Conservation (phyloP, 2,329 filamentous ascomycete species). For the Pezicula carpinea region DNA sequence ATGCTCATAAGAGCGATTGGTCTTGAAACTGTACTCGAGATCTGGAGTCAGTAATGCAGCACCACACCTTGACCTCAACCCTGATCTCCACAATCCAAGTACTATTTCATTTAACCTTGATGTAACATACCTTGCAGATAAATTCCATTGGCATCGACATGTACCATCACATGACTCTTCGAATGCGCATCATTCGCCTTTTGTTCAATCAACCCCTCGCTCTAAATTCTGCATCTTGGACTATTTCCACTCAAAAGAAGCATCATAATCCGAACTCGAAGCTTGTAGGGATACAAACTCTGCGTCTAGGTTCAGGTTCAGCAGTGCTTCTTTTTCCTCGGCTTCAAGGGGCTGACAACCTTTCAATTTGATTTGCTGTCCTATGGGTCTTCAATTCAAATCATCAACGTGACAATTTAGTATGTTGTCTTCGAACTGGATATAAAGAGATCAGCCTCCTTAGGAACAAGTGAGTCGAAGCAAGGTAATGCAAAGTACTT, state of each 20-base stretch:
- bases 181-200: slow-evolving; percentile 43
- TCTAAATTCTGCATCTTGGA: slow-evolving; percentile 55
- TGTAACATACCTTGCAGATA: slow-evolving; percentile 4
- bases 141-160: slow-evolving; percentile 64
- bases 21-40: slow-evolving; percentile 74
- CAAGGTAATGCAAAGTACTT: too few species aligned
- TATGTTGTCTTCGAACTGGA: too few species aligned
- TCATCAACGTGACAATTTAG: too few species aligned
- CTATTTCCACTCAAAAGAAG: slow-evolving; percentile 40
- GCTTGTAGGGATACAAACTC: slow-evolving; percentile 71
- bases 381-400: too few species aligned
- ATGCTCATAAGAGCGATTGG: slow-evolving; percentile 64
- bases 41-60: slow-evolving; percentile 86
- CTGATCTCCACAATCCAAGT: background rate
- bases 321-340: slow-evolving; percentile 19
- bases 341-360: slow-evolving; percentile 10
- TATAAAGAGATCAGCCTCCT: too few species aligned
- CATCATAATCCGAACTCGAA: slow-evolving; percentile 56
- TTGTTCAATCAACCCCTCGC: slow-evolving; percentile 61
- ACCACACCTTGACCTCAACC: slow-evolving; percentile 50
- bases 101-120: background rate
- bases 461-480: too few species aligned
- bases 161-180: slow-evolving; percentile 53
- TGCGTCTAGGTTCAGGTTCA: slow-evolving; percentile 58
- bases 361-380: too few species aligned